Conservation (phyloP, 371 early-diverging fungal genomes). For the Nematocida sp. region DNA sequence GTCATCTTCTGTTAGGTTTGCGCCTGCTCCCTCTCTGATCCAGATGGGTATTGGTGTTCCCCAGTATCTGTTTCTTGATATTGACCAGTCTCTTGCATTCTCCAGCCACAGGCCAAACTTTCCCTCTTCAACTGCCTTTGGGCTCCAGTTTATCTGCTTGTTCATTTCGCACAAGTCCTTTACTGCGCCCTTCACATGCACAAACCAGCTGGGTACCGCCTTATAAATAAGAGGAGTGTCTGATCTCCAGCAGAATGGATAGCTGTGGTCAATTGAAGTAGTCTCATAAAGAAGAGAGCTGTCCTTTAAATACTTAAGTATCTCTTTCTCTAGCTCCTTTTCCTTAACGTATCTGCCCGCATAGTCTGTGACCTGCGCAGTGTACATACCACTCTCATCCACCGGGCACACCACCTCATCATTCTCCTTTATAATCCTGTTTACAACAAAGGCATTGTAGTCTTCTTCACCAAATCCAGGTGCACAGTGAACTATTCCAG, state of each 20-base stretch:
- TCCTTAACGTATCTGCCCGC: slow-evolving; percentile 89
- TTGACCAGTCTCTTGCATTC: slow-evolving; percentile 96
- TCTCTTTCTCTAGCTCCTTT: slow-evolving; percentile 83
- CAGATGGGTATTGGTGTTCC: slow-evolving; percentile 99
- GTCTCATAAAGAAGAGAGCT: slow-evolving; percentile 56
- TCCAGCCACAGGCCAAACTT: slow-evolving; percentile 97
- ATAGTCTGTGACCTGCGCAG: slow-evolving; percentile 75
- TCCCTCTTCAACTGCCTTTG: slow-evolving; percentile 89
- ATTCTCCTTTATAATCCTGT: slow-evolving; percentile 81
- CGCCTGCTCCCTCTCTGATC: slow-evolving; percentile 68
- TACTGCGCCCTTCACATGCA: slow-evolving; percentile 80
- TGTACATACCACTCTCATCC: slow-evolving; percentile 85
- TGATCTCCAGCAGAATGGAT: slow-evolving; percentile 93
- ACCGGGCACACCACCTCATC: slow-evolving; percentile 84
- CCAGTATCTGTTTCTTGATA: slow-evolving; percentile 99
- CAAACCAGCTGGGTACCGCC: slow-evolving; percentile 97
- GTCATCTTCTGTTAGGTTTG: slow-evolving; percentile 76
- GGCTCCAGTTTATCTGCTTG: slow-evolving; percentile 89
- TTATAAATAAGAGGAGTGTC: slow-evolving; percentile 97
- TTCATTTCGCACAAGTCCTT: slow-evolving; percentile 85
- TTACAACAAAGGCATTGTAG: slow-evolving; percentile 83
- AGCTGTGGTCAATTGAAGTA: slow-evolving; percentile 76
- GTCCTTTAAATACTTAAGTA: slow-evolving; percentile 75
- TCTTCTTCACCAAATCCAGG: slow-evolving; percentile 99
- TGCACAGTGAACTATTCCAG: slow-evolving; percentile 97